Evolutionary conservation across 78 protist genomes (phyloP).

Genomic region (Blattamonas nauphoetae): DNA sequence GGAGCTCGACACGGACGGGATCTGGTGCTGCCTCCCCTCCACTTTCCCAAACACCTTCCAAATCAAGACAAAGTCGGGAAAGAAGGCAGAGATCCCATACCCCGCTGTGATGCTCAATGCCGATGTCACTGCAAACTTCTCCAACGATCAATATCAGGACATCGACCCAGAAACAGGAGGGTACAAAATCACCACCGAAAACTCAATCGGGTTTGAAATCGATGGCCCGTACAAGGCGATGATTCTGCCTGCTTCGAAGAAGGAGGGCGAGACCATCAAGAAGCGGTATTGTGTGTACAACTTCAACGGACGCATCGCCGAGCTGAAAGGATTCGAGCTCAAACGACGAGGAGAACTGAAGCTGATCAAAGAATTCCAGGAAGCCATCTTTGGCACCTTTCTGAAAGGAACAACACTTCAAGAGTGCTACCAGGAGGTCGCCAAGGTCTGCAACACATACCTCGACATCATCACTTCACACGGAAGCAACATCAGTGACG

Average conservation of each 20-base stretch:
- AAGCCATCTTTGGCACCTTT: conserved; percentile 30
- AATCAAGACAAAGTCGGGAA: conserved; percentile 20
- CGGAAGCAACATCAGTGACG: conserved; percentile 49
- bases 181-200: conserved; percentile 55
- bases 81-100: conserved; percentile 27
- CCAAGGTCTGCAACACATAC: conserved; percentile 67
- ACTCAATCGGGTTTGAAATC: conserved; percentile 89
- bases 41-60: conserved; percentile 80
- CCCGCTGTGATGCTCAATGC: conserved; percentile 84
- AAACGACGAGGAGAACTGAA: conserved; percentile 97
- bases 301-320: conserved; percentile 74
- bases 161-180: background rate
- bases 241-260: conserved; percentile 91
- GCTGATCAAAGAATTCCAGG: conserved; percentile 89
- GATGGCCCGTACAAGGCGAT: conserved; percentile 98
- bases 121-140: conserved; percentile 51
- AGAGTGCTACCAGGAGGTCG: conserved; percentile 77
- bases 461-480: conserved; percentile 71
- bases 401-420: conserved; percentile 55
- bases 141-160: conserved; percentile 89
- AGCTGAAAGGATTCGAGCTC: conserved; percentile 96
- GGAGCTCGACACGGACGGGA: conserved; percentile 99
- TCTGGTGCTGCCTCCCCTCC: conserved; percentile 94
- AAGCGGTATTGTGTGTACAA: conserved; percentile 90
- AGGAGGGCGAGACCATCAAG: conserved; percentile 62